phyloP scores from a whole-genome alignment of 805 yeast species.

The Spathaspora boniae region DNA sequence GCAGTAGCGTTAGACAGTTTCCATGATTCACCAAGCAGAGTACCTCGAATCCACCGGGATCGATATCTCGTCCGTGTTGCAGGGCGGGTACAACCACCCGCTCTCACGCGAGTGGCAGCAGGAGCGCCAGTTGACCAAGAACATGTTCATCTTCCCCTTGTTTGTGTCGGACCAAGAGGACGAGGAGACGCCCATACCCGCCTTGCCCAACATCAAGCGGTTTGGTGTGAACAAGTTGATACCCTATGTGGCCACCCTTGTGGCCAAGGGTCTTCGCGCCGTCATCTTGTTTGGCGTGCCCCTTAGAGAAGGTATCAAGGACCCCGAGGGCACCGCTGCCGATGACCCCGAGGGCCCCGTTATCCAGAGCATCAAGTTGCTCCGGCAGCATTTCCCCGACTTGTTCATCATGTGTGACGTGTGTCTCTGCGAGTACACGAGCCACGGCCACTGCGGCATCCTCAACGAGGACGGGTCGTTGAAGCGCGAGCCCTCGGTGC shows the following conservation, averaged over 20 bases:
- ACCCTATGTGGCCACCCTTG: constrained; percentile 66
- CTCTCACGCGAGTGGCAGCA: constrained; percentile 87
- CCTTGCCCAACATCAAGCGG: constrained; percentile 85
- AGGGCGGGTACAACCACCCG: constrained; percentile 95
- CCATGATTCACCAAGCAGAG: constrained; percentile 67
- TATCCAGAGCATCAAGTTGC: constrained; percentile 66
- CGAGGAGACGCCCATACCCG: constrained; percentile 68
- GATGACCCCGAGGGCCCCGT: constrained; percentile 98
- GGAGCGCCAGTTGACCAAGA: constrained; percentile 77
- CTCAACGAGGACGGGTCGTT: constrained; percentile 83
- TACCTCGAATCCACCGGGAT: constrained; percentile 58
- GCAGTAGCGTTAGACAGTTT: neutral
- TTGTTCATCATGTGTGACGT: constrained; percentile 91
- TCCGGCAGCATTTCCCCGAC: constrained; percentile 68
- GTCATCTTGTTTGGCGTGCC: constrained; percentile 95
- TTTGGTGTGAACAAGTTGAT: constrained; percentile 78
- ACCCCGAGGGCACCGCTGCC: constrained; percentile 80
- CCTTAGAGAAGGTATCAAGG: constrained; percentile 69
- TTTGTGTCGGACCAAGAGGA: constrained; percentile 80
- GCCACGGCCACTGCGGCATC: constrained; percentile 97
- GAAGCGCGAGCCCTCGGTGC: constrained; percentile 68
- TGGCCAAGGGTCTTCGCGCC: constrained; percentile 76
- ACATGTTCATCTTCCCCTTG: constrained; percentile 89
- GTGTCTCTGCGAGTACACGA: constrained; percentile 93
- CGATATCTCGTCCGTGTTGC: constrained; percentile 69